Base-by-base conservation (phyloP, 2,329 filamentous ascomycete species). In the Gliomastix tumulicola region DNA sequence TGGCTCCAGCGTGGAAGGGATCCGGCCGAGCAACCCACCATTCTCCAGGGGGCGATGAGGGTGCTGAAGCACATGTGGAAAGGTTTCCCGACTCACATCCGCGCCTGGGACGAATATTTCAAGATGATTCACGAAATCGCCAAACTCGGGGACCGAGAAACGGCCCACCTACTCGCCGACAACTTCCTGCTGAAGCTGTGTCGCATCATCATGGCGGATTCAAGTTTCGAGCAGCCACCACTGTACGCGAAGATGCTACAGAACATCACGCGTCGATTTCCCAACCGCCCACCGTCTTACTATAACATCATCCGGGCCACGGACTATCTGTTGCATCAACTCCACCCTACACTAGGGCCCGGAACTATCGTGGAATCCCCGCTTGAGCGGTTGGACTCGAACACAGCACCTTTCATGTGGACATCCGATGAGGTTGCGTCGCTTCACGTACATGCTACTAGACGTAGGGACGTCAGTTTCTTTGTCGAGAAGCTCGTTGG, bases 31-130 rank as follows among this genome's bases (percentile, higher is more conserved):
- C 22, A 7, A 34, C 21, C 10, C 13, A 32, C 15, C 30, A 32
- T 18, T 18, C 25, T 28, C 19, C 49, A 55, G 19, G 51, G 55
- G 3, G 55, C 62, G 5, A 55, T 79, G 28, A 47, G 50, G 15
- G 59, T 76, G 17, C 65, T 88, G 34, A 61, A 66, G 21, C 55
- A 66, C 17, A 55, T 86, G 4, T 87, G 78, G 74, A 61, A 70
- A 4, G 64, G 60, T n/a, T 77, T 88, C 39, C 77, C 85, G 41
- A 57, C 64, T 4, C 65, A 71, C 32, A 62, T 77, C 20, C 74
- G 79, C 39, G 74, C 83, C 4, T 92, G 86, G 86, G 75, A 80
- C 30, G 84, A 90, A 49, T 82, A 82, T 40, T 90, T 90, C 51
- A 72, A 74, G 11, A 69, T 84, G n/a, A 65, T 89, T 42, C 52